Evolutionary conservation across 495 filamentous ascomycete genomes (phyloP), one percentile per base, ranked within the genome.

Genomic region (Aspergillus egyptiacus): DNA sequence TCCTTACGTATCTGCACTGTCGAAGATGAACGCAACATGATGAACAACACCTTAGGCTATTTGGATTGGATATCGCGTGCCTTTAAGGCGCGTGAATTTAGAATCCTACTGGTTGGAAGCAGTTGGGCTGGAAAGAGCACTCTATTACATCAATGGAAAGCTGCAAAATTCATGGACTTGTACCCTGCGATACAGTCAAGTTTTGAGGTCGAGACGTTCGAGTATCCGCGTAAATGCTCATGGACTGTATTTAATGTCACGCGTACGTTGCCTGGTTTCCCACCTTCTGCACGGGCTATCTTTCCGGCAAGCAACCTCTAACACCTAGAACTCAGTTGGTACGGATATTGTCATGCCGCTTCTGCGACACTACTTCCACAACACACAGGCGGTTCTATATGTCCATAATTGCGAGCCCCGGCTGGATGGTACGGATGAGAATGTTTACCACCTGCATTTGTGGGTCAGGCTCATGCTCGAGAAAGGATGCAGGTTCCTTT

Each of bases 181-280:
- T 36, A 36, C 18, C 44, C 44, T 11, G 37, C 44, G 9, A 27
- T 47, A 13, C 32, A 33, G 20, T n/a, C n/a, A n/a, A n/a, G n/a
- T n/a, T 47, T 47, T 17, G 37, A 47, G 36, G 13, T 25, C n/a
- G 44, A 47, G n/a, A 47, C 44, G 9, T 18, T 47, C 4, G 44
- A 47, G 10, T 47, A 47, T 27, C 44, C 44, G 7, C 27, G 20
- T 17, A 33, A 33, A 10, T 47, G 44, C 32, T 22, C 36, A 22
- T 47, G 44, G 44, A 47, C 44, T n/a, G 15, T 47, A n/a, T 47
- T 31, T 31, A 33, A 47, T 36, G 44, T 47, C 18, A 33, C 32
- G 18, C 32, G 44, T 47, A 27, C 4, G 32, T n/a, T 11, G 1
- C 3, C n/a, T n/a, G n/a, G n/a, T n/a, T n/a, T n/a, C n/a, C 18